Base-by-base conservation (phyloP, 1,284 basidiomycete genomes). In the Cutaneotrichosporon sp. region DNA sequence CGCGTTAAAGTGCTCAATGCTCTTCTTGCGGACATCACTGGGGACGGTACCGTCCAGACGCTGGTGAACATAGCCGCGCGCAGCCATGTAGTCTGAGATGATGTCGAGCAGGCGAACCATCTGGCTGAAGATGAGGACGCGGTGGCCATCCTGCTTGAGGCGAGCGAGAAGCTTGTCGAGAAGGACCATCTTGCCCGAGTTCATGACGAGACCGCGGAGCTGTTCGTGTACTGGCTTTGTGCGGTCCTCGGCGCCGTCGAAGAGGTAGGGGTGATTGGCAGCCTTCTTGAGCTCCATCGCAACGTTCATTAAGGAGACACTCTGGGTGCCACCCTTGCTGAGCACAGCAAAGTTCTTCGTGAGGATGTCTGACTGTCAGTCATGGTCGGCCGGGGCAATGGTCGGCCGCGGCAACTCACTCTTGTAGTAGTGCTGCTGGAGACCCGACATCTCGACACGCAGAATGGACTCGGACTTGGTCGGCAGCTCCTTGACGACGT, bases 81-180 rank as follows among this genome's bases (percentile, higher is more conserved):
- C 82, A 27, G 82, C 82, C 88, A 98, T 94, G 80, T 98, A 99
- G 80, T 99, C 97, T 65, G 91, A 95, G 69, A 99, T 86, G 77
- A 99, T 99, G 80, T 99, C 97, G 43, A 99, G 86, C 87, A 99
- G 92, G 64, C 95, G 89, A 54, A 99, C 95, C 97, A 99, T 99
- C 80, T 99, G 97, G 72, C 92, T 95, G 84, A 99, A 99, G 76
- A 99, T 97, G 67, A 99, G 85, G 51, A 98, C 95, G 56, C 97
- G 91, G 73, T 99, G 95, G 1, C 92, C 92, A 74, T 95, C 92
- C 64, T 87, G 87, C 75, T 91, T 92, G 62, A 99, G 86, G 56
- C 92, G 87, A 29, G 85, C 86, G 22, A 99, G 87, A 20, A 99
- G 87, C 79, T 93, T 92, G 83, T 99, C 97, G 54, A 99, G 87